Percentiles rank a stretch among this genome's conserved stretches.
phyloP scores from a whole-genome alignment of 495 filamentous ascomycete species.

The Amniculicola lignicola region DNA sequence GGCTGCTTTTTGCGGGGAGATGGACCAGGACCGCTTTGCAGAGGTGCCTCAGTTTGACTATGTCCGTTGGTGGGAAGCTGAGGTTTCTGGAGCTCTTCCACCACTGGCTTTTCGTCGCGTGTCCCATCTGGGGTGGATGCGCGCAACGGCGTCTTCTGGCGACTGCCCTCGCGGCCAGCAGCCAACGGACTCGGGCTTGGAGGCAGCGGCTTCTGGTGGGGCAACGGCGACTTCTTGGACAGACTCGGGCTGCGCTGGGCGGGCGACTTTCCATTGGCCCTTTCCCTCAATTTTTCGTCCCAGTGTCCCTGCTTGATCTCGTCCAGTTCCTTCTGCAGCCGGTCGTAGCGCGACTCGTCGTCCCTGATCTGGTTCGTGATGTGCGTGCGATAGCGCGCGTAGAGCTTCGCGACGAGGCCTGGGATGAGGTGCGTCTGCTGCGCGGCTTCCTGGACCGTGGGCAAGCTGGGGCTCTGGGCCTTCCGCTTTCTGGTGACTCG shows the following conservation, averaged over 20 bases:
- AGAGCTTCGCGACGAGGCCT: conserved; percentile 65
- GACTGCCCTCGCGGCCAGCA: neutral
- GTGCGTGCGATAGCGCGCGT: conserved; percentile 67
- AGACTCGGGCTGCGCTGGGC: conserved; percentile 29
- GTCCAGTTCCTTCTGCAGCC: conserved; percentile 62
- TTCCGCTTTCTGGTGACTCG: conserved; percentile 65
- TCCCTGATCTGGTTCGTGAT: conserved; percentile 66
- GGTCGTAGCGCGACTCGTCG: conserved; percentile 66
- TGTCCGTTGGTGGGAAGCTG: conserved; percentile 9
- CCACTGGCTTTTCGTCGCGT: too few species aligned
- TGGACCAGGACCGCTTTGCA: conserved; percentile 31
- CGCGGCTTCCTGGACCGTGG: conserved; percentile 61
- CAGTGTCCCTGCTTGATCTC: conserved; percentile 61
- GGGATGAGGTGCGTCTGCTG: conserved; percentile 65
- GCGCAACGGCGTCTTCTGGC: too few species aligned
- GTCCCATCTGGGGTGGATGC: too few species aligned
- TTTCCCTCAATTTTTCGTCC: conserved; percentile 40
- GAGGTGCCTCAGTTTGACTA: conserved; percentile 30
- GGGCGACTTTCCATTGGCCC: conserved; percentile 21
- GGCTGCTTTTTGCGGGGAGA: conserved; percentile 26
- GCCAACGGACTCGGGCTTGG: neutral
- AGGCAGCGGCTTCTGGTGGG: conserved; percentile 2
- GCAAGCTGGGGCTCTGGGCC: conserved; percentile 60
- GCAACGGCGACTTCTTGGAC: conserved; percentile 5
- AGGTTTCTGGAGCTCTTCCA: conserved; percentile 13